These are phyloP conservation scores for Trichoderma sp. DNA, from an alignment of 2,329 filamentous ascomycete genomes.

Conservation along the genomic window DNA sequence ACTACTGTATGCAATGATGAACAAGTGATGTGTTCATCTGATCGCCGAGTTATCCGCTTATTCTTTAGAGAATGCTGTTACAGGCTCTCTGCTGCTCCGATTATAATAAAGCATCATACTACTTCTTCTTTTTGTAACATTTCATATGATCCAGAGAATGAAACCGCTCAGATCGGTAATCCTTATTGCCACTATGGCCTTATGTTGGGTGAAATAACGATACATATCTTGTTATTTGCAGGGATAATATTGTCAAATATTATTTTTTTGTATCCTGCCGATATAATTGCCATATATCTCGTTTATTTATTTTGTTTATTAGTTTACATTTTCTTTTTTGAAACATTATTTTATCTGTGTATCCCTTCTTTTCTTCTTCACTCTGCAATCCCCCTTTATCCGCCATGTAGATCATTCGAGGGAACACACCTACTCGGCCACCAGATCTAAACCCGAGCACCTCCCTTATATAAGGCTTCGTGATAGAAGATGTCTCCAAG, in stretches of 20 bases:
- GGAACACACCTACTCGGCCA: not conserved
- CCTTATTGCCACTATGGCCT: not conserved
- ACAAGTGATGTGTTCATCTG: not conserved
- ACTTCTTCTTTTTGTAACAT: not conserved
- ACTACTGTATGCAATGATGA: not conserved
- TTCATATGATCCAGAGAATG: not conserved
- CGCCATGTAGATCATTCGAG: not conserved
- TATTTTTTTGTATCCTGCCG: not conserved
- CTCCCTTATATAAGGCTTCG: not conserved
- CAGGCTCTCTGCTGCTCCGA: not conserved
- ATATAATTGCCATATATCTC: not conserved
- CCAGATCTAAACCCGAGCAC: slow-evolving; percentile 10
- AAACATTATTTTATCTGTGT: not conserved
- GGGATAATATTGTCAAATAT: not conserved
- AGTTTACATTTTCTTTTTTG: not conserved
- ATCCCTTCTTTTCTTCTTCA: not conserved
- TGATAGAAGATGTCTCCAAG: not conserved
- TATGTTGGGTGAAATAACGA: not conserved
- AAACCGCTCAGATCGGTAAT: not conserved
- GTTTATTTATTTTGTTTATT: not conserved
- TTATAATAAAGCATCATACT: not conserved
- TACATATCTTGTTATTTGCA: not conserved
- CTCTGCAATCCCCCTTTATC: not conserved
- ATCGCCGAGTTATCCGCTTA: not conserved
- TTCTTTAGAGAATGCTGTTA: not conserved